Percentiles rank a stretch among this genome's conserved stretches.
phyloP scores from a whole-genome alignment of 768 basidiomycete species.

The Rhizopogon vulgaris region DNA sequence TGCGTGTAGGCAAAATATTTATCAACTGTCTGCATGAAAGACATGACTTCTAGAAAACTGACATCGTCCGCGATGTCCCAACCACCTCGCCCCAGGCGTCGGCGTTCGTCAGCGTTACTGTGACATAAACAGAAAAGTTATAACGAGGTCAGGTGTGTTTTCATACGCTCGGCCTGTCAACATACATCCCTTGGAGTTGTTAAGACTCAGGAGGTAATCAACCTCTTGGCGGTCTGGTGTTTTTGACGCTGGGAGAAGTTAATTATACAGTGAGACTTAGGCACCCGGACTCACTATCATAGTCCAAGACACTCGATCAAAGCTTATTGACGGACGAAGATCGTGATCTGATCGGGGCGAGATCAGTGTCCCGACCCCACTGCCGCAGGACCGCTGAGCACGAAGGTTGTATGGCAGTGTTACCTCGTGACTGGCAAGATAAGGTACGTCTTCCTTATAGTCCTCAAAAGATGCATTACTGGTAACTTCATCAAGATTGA shows the following conservation, averaged over 20 bases:
- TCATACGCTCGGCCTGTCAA: too few relatives aligned
- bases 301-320: neutral
- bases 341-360: constrained; percentile 1
- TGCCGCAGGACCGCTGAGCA: neutral
- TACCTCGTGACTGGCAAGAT: neutral
- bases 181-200: neutral
- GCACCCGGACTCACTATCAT: neutral
- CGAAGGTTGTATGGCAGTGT: neutral
- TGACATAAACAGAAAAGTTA: neutral
- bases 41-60: neutral
- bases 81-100: neutral
- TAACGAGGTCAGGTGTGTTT: neutral
- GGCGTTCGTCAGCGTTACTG: neutral
- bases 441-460: neutral
- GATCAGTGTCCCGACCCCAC: neutral
- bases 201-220: neutral
- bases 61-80: neutral
- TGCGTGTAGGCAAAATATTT: neutral
- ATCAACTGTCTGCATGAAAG: neutral
- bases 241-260: neutral
- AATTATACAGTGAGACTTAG: constrained; percentile 1
- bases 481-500: neutral
- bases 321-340: neutral
- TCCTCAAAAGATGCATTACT: neutral
- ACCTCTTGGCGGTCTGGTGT: neutral